Base-by-base conservation (phyloP, 257 asterid species). In the Asclepias syriaca region DNA sequence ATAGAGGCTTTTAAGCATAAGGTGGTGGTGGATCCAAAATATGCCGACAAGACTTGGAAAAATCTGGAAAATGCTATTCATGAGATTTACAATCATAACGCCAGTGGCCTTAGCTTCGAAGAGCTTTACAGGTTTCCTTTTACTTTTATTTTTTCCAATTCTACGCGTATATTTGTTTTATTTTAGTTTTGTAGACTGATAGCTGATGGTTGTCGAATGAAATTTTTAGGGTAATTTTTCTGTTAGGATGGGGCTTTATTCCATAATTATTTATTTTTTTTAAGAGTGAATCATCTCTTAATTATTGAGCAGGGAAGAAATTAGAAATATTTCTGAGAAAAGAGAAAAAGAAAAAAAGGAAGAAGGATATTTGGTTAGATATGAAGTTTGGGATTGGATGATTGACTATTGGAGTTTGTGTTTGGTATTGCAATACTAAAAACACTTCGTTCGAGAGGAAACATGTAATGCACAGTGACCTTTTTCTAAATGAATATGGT, bases 21-120 rank as follows among this genome's bases (percentile, higher is more conserved):
- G 81, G 98, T 87, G 58, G 98, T 89, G 81, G 96, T 90, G 83
- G 97, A 90, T 89, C 97, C 98, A 46, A 87, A 93, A 86, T 90
- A 90, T 70, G 93, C 96, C 24, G 98, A 93, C 1, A 90, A 87
- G 81, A 93, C 97, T 54, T 93, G 98, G 98, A 93, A 89, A 85
- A 84, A 89, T 78, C 59, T 90, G 46, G 98, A 93, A 68, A 88
- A 86, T 77, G 98, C 98, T 10, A 93, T 93, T 78, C 87, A 83
- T 24, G 90, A 92, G 86, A 92, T 92, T 80, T 92, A 90, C 80
- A 86, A 85, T 75, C 97, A 89, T 68, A 91, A 89, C 78, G 97
- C 96, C 18, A 87, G 96, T 77, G 93, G 93, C 66, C 97, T 90
- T 46, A 90, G 96, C 80, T 90, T 89, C 64, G 96, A 93, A 83